phyloP scores from a whole-genome alignment of 371 early-diverging fungal genomes.

The Mucor saturninus region DNA sequence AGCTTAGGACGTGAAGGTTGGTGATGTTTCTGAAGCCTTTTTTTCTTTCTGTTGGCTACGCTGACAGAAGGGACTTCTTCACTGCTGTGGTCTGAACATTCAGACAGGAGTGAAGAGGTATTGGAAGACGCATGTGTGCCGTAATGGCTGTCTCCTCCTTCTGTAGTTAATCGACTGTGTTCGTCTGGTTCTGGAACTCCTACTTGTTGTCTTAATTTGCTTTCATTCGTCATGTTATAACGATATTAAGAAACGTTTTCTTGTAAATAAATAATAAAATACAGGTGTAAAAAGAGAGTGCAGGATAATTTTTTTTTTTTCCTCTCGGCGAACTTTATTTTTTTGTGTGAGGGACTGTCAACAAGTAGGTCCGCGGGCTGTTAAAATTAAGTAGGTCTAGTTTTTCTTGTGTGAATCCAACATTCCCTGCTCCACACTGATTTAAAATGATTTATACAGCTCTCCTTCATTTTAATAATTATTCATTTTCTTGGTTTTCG shows the following conservation, averaged over 20 bases:
- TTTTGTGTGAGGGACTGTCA: background rate
- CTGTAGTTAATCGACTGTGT: background rate
- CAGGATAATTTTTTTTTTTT: background rate
- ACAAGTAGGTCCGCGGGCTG: background rate
- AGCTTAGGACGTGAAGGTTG: conserved; percentile 23
- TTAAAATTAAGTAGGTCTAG: background rate
- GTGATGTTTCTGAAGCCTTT: conserved; percentile 38
- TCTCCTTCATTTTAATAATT: background rate
- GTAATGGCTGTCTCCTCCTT: background rate
- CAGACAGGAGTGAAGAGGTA: background rate
- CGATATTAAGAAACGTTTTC: background rate
- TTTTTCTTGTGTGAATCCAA: no score
- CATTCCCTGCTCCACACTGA: no score
- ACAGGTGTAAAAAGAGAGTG: background rate
- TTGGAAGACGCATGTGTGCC: background rate
- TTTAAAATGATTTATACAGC: no score
- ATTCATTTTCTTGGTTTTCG: background rate
- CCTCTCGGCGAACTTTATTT: background rate
- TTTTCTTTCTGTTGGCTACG: conserved; percentile 39
- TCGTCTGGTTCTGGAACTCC: conserved; percentile 7
- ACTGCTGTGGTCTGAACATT: conserved; percentile 26
- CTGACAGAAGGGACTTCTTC: conserved; percentile 19
- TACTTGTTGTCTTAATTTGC: conserved; percentile 7
- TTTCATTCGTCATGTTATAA: conserved; percentile 12
- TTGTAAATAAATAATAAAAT: background rate